Base-by-base conservation (phyloP, 2,329 filamentous ascomycete species). In the Stylonectria norvegica region DNA sequence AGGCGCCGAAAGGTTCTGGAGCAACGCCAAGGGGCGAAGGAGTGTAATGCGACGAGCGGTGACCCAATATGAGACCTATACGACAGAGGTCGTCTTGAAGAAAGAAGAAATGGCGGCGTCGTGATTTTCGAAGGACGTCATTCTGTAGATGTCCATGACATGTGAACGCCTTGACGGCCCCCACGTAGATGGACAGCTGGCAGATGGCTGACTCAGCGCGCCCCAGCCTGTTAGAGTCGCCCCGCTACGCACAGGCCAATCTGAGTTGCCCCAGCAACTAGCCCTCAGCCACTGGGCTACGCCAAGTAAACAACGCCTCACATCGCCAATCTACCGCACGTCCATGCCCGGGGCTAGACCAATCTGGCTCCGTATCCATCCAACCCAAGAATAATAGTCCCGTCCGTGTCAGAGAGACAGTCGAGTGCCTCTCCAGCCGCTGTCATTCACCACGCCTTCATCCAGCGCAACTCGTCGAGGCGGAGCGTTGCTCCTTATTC, bases 401-500 rank as follows among this genome's bases (percentile, higher is more conserved):
- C 38, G 35, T 45, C 39, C 37, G 40, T 39, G 38, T 38, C 36
- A 39, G 28, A 36, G 29, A 33, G 41, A 42, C 25, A 31, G 34
- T 33, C 23, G 30, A 23, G 22, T 34, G 30, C 22, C 39, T 38
- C 39, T 37, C 39, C 32, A n/a, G n/a, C n/a, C n/a, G n/a, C 20
- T 41, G 36, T 42, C 36, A 36, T 52, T 50, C 49, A 52, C 43
- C 36, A 55, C 53, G 48, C 52, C 57, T 47, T 53, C 55, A 33
- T 49, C 58, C 44, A 53, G 41, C 14, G 23, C 41, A 19, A 31
- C 34, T 40, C 38, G 42, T 45, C 46, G 40, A 44, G 47, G 52
- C 57, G 65, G 66, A 59, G 61, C 44, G 35, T 49, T 65, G 61
- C 64, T 67, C 55, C 60, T 68, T 50, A 57, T 61, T 48, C 60